Evolutionary conservation across 106 monocot species (phyloP).

Genomic region (Dendrobium officinale): DNA sequence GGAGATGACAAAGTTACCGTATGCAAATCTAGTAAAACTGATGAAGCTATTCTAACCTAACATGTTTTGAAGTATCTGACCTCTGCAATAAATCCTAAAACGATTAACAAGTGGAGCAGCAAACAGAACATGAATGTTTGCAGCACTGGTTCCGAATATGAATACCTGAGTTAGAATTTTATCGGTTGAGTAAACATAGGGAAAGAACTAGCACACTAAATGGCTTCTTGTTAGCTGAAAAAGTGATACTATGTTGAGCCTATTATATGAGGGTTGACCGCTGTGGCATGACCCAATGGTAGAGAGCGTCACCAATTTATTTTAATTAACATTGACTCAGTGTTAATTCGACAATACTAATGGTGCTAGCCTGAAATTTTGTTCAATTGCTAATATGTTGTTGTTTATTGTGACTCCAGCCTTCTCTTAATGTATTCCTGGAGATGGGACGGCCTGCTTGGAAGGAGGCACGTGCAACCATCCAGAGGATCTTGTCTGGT

Average conservation of each 20-base stretch:
- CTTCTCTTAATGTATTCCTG: constrained; percentile 77
- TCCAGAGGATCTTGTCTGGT: constrained; percentile 91
- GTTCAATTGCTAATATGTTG: neutral
- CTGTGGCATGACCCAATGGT: neutral
- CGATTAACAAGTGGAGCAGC: neutral
- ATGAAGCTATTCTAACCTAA: neutral
- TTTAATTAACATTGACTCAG: neutral
- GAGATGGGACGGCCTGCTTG: constrained; percentile 86
- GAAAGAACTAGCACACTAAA: neutral
- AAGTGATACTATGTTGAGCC: neutral
- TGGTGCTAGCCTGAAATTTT: neutral
- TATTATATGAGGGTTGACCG: neutral
- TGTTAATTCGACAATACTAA: neutral
- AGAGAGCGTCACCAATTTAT: neutral
- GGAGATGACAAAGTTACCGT: neutral
- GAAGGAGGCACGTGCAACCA: constrained; percentile 83
- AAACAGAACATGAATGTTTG: neutral
- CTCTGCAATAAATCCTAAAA: neutral
- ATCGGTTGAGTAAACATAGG: neutral
- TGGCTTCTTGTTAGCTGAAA: neutral
- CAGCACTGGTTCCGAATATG: neutral
- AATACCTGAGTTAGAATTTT: neutral
- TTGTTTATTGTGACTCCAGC: constrained; percentile 23
- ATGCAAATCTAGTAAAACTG: neutral
- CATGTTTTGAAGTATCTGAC: neutral